Evolutionary conservation across 768 basidiomycete genomes (phyloP).

Genomic region (Tephrocybe sp.): DNA sequence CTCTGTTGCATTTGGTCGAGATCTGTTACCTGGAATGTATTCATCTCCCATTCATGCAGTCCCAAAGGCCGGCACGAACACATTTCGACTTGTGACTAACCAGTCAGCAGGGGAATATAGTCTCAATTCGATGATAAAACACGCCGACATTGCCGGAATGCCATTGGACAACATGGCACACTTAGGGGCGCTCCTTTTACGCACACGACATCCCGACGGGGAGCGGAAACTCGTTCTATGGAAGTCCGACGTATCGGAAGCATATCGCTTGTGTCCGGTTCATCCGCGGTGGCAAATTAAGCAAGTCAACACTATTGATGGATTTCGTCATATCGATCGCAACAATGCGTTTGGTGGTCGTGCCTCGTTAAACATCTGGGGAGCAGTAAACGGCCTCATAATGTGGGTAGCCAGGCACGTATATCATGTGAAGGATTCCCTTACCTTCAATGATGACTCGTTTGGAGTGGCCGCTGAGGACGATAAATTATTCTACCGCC

Average conservation of each 20-base stretch:
- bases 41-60: conserved; percentile 24
- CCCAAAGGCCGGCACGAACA: conserved; percentile 25
- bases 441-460: background rate
- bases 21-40: conserved; percentile 20
- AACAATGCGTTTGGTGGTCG: background rate
- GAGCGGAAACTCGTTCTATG: conserved; percentile 32
- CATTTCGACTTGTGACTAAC: conserved; percentile 34
- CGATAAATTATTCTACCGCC: background rate
- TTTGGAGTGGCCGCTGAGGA: background rate
- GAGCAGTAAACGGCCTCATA: background rate
- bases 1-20: conserved; percentile 20
- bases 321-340: background rate
- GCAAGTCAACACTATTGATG: background rate
- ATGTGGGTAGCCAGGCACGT: background rate
- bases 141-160: background rate
- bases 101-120: conserved; percentile 29
- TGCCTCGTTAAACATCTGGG: background rate
- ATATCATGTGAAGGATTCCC: background rate
- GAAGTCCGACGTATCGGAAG: conserved; percentile 15
- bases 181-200: conserved; percentile 10
- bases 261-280: conserved; percentile 34
- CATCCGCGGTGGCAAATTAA: conserved; percentile 29
- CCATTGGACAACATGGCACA: conserved; percentile 19
- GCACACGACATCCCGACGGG: background rate
- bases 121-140: conserved; percentile 24